Evolutionary conservation across 2,329 filamentous ascomycete species (phyloP), one percentile per base, ranked within the genome.

Genomic region (Orbilia javanica): DNA sequence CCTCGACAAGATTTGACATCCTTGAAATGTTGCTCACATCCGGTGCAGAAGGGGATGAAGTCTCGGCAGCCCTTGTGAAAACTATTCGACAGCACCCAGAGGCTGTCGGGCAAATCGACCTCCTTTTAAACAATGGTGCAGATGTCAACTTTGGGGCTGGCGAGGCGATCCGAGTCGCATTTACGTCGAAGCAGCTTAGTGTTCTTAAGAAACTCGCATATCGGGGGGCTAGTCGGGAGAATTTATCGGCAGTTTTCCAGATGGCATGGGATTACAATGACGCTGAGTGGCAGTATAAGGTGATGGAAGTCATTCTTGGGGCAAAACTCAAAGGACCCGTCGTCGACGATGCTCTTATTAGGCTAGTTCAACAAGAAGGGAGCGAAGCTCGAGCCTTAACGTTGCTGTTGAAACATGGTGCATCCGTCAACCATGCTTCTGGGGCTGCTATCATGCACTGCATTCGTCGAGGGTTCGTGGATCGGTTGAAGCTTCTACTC

Each of bases 121-220:
- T 78, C 1, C 53, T 78, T 4, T 34, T 78, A 22, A 64, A 67
- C 25, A 48, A 78, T 25, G 74, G 74, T 11, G 74, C 67, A 0
- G 62, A 78, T 42, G 74, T 78, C 22, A 72, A 78, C 29, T 78
- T 78, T 48, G 62, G 53, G 8, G 62, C 71, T 20, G 74, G 67
- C 27, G 67, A 78, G 13, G 67, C 57, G 8, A 53, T 78, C 7
- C 63, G 71, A 31, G 74, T 53, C 6, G 74, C 74, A 1, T 78
- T 72, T 22, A 39, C 67, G 5, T 72, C 74, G 15, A 78, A 65
- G 27, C 67, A 72, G 7, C 62, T 78, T 27, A 46, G 46, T 5
- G 67, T 78, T 15, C 50, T 78, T 4, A 67, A 68, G 20, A 78
- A 78, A 34, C 34, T 78, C 3, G 67, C 53, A 3, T 53, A 39